Percentiles rank a stretch among this genome's conserved stretches.
Evolutionary conservation across 2,329 filamentous ascomycete species (phyloP).

Genomic region (Akanthomyces muscarius): DNA sequence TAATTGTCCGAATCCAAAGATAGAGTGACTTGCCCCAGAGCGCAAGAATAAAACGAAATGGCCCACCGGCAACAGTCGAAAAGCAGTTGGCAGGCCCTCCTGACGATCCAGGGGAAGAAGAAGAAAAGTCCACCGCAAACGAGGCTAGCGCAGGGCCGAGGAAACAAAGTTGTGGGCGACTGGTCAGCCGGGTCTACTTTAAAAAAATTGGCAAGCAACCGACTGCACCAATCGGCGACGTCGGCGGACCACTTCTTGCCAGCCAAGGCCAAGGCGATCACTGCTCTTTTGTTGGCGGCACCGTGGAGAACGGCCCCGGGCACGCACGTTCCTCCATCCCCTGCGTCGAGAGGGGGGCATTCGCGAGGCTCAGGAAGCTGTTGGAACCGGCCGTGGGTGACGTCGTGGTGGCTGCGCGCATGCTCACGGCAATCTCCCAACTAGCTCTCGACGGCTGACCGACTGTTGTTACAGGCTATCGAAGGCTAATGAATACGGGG

Average conservation of each 20-base stretch:
- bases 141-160: neutral
- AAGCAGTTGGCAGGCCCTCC: neutral
- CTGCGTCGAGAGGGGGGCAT: neutral
- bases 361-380: neutral
- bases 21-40: neutral
- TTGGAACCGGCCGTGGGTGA: neutral
- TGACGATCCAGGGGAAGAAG: neutral
- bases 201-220: neutral
- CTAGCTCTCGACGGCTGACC: neutral
- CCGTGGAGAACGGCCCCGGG: too few relatives aligned
- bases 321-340: neutral
- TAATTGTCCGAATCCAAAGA: neutral
- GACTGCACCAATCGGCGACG: neutral
- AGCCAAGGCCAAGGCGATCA: slow-evolving; percentile 3
- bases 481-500: neutral
- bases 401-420: neutral
- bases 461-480: neutral
- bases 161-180: neutral
- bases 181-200: neutral
- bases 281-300: neutral
- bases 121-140: neutral
- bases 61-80: neutral
- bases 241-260: neutral
- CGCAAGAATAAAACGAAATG: neutral
- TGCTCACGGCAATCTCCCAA: slow-evolving; percentile 1